Evolutionary conservation across 495 filamentous ascomycete genomes (phyloP).

Genomic region (Xylaria bambusicola): DNA sequence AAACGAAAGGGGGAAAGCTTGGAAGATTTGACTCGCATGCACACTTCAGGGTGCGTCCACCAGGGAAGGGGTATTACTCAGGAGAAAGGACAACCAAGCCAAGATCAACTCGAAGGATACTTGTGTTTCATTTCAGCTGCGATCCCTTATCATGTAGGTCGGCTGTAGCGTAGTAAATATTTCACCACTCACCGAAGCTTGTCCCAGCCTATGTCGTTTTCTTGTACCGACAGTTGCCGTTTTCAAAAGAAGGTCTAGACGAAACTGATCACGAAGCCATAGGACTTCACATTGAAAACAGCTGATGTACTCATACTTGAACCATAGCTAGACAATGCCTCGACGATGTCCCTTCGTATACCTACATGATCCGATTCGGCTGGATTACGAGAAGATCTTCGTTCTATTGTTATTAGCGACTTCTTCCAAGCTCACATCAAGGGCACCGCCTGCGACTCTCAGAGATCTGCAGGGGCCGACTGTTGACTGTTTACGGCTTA

Average conservation of each 20-base stretch:
- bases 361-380: neutral
- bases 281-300: neutral
- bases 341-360: neutral
- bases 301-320: no score
- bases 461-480: slow-evolving; percentile 10
- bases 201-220: neutral
- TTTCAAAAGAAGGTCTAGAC: slow-evolving; percentile 5
- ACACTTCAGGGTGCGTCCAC: neutral
- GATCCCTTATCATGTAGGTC: neutral
- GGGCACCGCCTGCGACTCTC: neutral
- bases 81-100: slow-evolving; percentile 1
- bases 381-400: slow-evolving; percentile 8
- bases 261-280: slow-evolving; percentile 2
- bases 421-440: neutral
- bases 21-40: neutral
- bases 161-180: neutral
- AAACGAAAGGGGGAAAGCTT: neutral
- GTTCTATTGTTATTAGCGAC: neutral
- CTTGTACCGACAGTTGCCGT: neutral
- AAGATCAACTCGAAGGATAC: slow-evolving; percentile 7
- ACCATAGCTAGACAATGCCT: no score
- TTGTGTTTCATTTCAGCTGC: slow-evolving; percentile 2
- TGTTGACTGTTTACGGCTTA: slow-evolving; percentile 4
- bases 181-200: neutral
- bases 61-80: neutral